Percentiles rank a stretch among this genome's conserved stretches.
These are phyloP conservation scores for Ophiostoma piceae DNA, from an alignment of 2,329 filamentous ascomycete species.

Conservation along the genomic window DNA sequence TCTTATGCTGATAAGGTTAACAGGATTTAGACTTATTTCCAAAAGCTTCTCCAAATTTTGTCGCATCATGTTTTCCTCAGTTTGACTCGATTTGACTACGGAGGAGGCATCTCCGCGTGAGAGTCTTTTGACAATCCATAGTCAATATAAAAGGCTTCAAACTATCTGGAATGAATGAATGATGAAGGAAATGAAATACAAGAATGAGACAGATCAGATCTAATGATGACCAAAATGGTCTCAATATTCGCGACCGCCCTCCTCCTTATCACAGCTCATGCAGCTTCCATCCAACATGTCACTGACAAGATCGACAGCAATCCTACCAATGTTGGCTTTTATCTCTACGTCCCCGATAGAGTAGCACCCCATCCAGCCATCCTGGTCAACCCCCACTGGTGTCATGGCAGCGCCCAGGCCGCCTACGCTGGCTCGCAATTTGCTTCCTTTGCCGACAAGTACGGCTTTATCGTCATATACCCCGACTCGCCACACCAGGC, in stretches of 20 bases:
- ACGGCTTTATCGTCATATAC: slow-evolving; percentile 50
- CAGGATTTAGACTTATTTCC: no score
- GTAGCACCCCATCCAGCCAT: slow-evolving; percentile 44
- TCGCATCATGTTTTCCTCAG: no score
- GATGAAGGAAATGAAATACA: not conserved
- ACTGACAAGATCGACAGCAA: slow-evolving; percentile 38
- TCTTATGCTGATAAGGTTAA: not conserved
- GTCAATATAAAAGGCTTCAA: not conserved
- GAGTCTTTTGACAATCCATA: not conserved
- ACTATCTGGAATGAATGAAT: not conserved
- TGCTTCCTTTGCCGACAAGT: slow-evolving; percentile 46
- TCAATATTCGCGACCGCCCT: not conserved
- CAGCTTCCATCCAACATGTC: slow-evolving; percentile 20
- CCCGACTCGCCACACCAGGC: slow-evolving; percentile 37
- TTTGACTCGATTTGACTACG: not conserved
- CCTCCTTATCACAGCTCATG: not conserved
- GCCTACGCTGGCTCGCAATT: slow-evolving; percentile 49
- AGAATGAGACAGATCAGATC: not conserved
- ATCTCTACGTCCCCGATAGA: slow-evolving; percentile 45
- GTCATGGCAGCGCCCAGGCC: slow-evolving; percentile 48
- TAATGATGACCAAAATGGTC: not conserved
- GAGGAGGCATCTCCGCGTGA: not conserved
- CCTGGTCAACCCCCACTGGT: slow-evolving; percentile 54
- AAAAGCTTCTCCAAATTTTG: not conserved
- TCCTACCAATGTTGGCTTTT: slow-evolving; percentile 48